Percentiles rank a stretch among this genome's conserved stretches.
phyloP scores from a whole-genome alignment of 2,329 filamentous ascomycete species.

The Beauveria sp. region DNA sequence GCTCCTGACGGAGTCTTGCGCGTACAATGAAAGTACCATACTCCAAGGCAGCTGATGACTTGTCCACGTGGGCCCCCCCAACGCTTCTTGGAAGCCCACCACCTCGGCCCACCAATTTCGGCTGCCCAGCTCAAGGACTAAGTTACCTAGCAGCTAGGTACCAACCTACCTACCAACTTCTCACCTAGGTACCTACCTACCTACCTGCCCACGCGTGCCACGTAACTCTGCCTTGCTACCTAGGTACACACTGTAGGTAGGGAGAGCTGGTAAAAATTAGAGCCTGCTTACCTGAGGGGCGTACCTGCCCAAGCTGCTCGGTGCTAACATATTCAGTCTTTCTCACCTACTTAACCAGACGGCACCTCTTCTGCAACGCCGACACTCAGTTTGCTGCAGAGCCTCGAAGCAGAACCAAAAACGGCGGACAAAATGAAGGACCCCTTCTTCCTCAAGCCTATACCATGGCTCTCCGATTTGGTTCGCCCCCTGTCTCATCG shows the following conservation, averaged over 20 bases:
- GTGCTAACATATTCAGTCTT: not conserved
- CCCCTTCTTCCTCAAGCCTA: slow-evolving; percentile 57
- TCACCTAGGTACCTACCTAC: too few relatives aligned
- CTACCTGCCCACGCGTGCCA: too few relatives aligned
- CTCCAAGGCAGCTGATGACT: slow-evolving; percentile 3
- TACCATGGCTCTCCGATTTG: slow-evolving; percentile 48
- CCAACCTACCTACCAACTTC: too few relatives aligned
- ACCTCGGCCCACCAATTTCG: slow-evolving; percentile 12
- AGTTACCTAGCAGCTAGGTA: too few relatives aligned
- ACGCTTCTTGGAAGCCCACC: slow-evolving; percentile 10
- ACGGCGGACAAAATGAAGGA: slow-evolving; percentile 53
- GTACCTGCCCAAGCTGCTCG: not conserved
- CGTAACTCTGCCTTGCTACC: too few relatives aligned
- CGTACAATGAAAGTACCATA: not conserved
- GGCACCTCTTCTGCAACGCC: not conserved
- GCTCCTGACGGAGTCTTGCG: slow-evolving; percentile 1
- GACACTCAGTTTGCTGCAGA: not conserved
- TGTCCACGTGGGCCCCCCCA: slow-evolving; percentile 12
- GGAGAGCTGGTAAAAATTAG: too few relatives aligned
- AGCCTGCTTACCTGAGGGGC: not conserved
- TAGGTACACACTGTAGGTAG: too few relatives aligned
- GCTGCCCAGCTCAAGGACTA: not conserved
- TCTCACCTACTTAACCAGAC: not conserved
- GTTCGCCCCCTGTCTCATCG: slow-evolving; percentile 57
- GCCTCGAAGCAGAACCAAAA: not conserved